These are phyloP conservation scores for Fonsecaea multimorphosa DNA, from an alignment of 2,329 filamentous ascomycete species.

Conservation along the genomic window DNA sequence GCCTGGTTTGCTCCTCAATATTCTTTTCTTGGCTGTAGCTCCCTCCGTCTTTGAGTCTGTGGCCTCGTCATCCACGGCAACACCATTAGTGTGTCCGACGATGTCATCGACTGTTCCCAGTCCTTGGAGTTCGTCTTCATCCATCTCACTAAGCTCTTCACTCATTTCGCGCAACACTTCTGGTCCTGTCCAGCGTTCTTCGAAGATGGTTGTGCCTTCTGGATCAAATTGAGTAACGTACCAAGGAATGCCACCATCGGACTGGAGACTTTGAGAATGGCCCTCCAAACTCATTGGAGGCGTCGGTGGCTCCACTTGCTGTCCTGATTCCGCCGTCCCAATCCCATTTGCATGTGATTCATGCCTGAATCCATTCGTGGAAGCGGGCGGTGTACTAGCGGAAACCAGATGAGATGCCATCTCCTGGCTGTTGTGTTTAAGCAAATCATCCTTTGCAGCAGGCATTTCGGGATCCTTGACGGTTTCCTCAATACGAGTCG, in stretches of 20 bases:
- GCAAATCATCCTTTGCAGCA: constrained; percentile 8
- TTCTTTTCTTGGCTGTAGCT: constrained; percentile 24
- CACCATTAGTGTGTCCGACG: constrained; percentile 11
- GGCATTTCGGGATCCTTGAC: not conserved
- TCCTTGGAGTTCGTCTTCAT: constrained; percentile 85
- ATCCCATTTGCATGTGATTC: constrained; percentile 39
- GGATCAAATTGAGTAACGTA: constrained; percentile 83
- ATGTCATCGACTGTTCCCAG: constrained; percentile 60
- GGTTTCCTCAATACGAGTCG: constrained; percentile 14
- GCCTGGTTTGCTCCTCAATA: constrained; percentile 19
- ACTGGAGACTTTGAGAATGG: constrained; percentile 59
- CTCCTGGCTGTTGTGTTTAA: constrained; percentile 21
- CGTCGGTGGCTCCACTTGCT: constrained; percentile 45
- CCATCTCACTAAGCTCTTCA: constrained; percentile 88
- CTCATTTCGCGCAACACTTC: constrained; percentile 76
- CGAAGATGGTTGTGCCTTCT: constrained; percentile 77
- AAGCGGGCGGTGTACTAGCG: constrained; percentile 40
- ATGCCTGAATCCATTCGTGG: constrained; percentile 41
- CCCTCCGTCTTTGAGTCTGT: constrained; percentile 7
- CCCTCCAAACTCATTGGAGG: constrained; percentile 50
- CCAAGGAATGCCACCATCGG: constrained; percentile 82
- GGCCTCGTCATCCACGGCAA: constrained; percentile 1
- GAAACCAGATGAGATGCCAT: constrained; percentile 20
- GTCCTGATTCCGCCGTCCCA: constrained; percentile 55
- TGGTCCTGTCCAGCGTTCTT: constrained; percentile 74